phyloP scores from a whole-genome alignment of 2,329 filamentous ascomycete genomes.

The Penicillium sp. region DNA sequence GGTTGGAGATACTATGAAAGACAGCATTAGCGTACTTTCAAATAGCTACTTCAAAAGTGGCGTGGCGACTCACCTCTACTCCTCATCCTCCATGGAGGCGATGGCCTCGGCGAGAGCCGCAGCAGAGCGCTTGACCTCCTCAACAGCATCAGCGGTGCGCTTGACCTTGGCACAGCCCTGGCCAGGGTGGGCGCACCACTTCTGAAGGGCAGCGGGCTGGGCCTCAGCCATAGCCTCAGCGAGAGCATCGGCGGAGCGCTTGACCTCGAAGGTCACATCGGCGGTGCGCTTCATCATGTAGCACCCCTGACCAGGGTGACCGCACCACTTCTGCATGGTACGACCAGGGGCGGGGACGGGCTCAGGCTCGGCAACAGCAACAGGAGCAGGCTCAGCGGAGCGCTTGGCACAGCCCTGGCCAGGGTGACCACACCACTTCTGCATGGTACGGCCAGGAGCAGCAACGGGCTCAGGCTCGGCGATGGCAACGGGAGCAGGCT shows the following conservation, averaged over 20 bases:
- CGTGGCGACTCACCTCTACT: slow-evolving; percentile 16
- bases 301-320: slow-evolving; percentile 26
- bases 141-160: slow-evolving; percentile 61
- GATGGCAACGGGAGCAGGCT: slow-evolving; percentile 25
- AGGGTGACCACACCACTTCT: slow-evolving; percentile 27
- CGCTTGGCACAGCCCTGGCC: slow-evolving; percentile 27
- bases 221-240: slow-evolving; percentile 27
- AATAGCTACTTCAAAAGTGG: too few relatives aligned
- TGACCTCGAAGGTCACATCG: slow-evolving; percentile 23
- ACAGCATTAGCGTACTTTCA: background rate
- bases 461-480: slow-evolving; percentile 39
- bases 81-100: slow-evolving; percentile 26
- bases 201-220: slow-evolving; percentile 19
- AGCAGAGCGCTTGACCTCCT: slow-evolving; percentile 39
- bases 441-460: slow-evolving; percentile 23
- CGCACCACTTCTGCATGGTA: slow-evolving; percentile 24
- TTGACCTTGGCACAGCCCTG: slow-evolving; percentile 52
- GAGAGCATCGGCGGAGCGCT: slow-evolving; percentile 29
- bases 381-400: slow-evolving; percentile 25
- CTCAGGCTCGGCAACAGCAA: slow-evolving; percentile 28
- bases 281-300: slow-evolving; percentile 25
- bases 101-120: slow-evolving; percentile 30
- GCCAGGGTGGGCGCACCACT: slow-evolving; percentile 31
- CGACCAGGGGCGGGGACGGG: slow-evolving; percentile 20
- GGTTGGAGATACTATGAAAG: background rate